Conservation (phyloP, 2,329 filamentous ascomycete genomes). For the Fusarium falciforme region DNA sequence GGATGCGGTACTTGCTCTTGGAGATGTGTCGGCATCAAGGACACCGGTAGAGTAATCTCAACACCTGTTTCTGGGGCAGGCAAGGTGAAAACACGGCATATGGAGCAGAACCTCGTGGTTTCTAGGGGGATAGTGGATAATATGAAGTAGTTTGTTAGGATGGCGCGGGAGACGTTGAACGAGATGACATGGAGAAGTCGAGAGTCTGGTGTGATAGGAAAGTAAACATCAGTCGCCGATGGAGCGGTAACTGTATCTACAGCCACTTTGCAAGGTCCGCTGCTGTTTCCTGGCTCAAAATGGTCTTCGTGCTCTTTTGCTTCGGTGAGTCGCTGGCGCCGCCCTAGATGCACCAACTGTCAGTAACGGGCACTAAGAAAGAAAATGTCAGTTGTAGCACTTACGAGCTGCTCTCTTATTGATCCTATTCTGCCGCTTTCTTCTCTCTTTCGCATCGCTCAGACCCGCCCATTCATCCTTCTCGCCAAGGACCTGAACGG, state of each 20-base stretch:
- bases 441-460: slow-evolving; percentile 29
- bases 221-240: neutral
- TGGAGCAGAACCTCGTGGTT: slow-evolving; percentile 12
- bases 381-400: neutral
- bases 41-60: neutral
- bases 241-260: neutral
- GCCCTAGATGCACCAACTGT: slow-evolving; percentile 15
- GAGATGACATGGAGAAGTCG: slow-evolving; percentile 34
- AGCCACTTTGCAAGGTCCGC: too few relatives aligned
- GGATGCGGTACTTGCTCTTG: slow-evolving; percentile 27
- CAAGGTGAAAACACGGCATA: slow-evolving; percentile 1
- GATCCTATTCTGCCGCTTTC: slow-evolving; percentile 35
- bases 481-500: slow-evolving; percentile 9
- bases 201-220: slow-evolving; percentile 29
- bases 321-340: slow-evolving; percentile 23
- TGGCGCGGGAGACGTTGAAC: slow-evolving; percentile 33
- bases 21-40: slow-evolving; percentile 26
- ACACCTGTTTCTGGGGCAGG: neutral
- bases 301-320: neutral
- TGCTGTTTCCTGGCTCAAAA: neutral
- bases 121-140: slow-evolving; percentile 17
- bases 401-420: slow-evolving; percentile 33
- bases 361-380: neutral
- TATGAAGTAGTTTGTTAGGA: slow-evolving; percentile 38
- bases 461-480: slow-evolving; percentile 33